Evolutionary conservation across 805 yeast genomes (phyloP).

Genomic region (Spathaspora girioi): DNA sequence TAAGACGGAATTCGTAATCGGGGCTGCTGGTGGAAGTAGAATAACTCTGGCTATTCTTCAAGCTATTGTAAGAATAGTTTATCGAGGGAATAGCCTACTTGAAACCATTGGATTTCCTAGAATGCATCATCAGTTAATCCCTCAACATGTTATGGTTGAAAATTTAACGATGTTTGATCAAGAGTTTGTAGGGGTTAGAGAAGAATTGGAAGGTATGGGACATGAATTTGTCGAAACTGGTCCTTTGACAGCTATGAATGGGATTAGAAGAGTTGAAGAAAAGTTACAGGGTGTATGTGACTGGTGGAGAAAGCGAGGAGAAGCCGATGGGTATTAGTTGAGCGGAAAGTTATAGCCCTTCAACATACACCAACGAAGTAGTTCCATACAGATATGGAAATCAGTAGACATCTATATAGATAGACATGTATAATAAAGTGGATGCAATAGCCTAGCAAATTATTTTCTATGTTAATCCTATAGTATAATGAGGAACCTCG

Average conservation of each 20-base stretch:
- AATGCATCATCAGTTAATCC: slow-evolving; percentile 84
- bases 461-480: too few relatives aligned
- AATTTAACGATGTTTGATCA: slow-evolving; percentile 35
- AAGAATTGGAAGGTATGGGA: slow-evolving; percentile 38
- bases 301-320: slow-evolving; percentile 84
- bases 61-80: slow-evolving; percentile 65
- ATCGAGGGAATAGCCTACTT: slow-evolving; percentile 54
- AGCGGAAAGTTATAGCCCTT: not conserved
- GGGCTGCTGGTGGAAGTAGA: slow-evolving; percentile 93
- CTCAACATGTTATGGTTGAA: slow-evolving; percentile 65
- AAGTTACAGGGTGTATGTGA: slow-evolving; percentile 78
- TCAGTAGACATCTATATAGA: too few relatives aligned
- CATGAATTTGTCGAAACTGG: slow-evolving; percentile 34
- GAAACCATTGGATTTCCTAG: slow-evolving; percentile 78
- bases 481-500: too few relatives aligned
- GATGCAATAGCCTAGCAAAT: too few relatives aligned
- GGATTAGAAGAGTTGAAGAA: slow-evolving; percentile 44
- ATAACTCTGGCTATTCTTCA: slow-evolving; percentile 82
- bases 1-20: slow-evolving; percentile 67
- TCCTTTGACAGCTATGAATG: slow-evolving; percentile 40
- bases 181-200: slow-evolving; percentile 28
- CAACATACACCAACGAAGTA: too few relatives aligned
- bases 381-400: too few relatives aligned
- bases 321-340: slow-evolving; percentile 66
- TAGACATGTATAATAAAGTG: too few relatives aligned